Evolutionary conservation across 2,329 filamentous ascomycete species (phyloP), one percentile per base, ranked within the genome.

Genomic region (Exophiala aquamarina): DNA sequence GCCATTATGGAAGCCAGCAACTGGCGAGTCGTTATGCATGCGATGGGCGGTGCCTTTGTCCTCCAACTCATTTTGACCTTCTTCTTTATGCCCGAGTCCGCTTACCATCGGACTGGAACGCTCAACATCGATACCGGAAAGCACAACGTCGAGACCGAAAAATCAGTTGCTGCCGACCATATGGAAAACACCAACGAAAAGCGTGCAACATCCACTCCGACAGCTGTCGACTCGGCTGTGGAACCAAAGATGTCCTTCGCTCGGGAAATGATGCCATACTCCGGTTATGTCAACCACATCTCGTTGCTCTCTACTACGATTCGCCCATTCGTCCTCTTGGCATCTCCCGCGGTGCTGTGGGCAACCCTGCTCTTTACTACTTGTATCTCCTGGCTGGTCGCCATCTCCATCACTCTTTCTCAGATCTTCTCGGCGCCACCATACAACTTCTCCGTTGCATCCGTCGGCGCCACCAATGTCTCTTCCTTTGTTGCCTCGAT

Each of bases 71-170:
- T 71, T 42, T 51, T 71, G 45, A 66, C 66, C 4, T 62, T 71
- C 40, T 63, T 72, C 50, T 71, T 67, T 59, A 71, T 71, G 69
- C 69, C 69, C 4, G 69, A 71, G 46, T 66, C 68, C 0, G 67
- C 69, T 1, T 71, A 62, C 50, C 52, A 57, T 23, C 56, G 67
- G 14, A 46, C 33, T 13, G 59, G 60, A n/a, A 58, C 61, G 4
- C 49, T 69, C 21, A 67, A 64, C 35, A 65, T 70, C n/a, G 67
- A 69, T 36, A 65, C 63, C 3, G 60, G 61, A 3, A 56, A 60
- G 19, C 50, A 58, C 19, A 57, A 56, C 23, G 62, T 64, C 48
- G 46, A 48, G 6, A 21, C 56, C 15, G 57, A 57, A 43, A 56
- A 56, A 15, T 60, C 60, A 44, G 36, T 47, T 20, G 50, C 44